Percentiles rank a stretch among this genome's conserved stretches.
Conservation (phyloP, 495 filamentous ascomycete species). For the Daldinia caldariorum region DNA sequence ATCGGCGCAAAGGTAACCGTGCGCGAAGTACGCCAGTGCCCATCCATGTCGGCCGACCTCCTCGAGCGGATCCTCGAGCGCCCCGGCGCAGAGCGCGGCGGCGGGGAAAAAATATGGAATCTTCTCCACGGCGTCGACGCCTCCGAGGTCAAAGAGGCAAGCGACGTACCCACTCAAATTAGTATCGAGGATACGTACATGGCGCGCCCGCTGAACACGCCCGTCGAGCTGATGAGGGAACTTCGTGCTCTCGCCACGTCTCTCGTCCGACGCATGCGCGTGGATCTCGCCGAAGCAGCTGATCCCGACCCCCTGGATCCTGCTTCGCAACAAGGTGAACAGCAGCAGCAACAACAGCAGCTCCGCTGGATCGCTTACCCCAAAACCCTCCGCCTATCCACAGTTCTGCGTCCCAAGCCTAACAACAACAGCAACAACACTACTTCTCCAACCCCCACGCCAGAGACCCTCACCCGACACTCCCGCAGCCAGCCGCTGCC, state of each 20-base stretch:
- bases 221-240: slow-evolving; percentile 68
- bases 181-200: slow-evolving; percentile 93
- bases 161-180: slow-evolving; percentile 83
- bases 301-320: slow-evolving; percentile 49
- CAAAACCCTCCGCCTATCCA: slow-evolving; percentile 79
- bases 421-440: too few relatives aligned
- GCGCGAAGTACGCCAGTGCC: slow-evolving; percentile 67
- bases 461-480: slow-evolving; percentile 63
- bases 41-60: slow-evolving; percentile 66
- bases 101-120: slow-evolving; percentile 70
- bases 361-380: slow-evolving; percentile 55
- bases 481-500: slow-evolving; percentile 77
- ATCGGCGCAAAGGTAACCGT: slow-evolving; percentile 65
- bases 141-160: slow-evolving; percentile 73
- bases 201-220: slow-evolving; percentile 63
- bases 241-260: slow-evolving; percentile 71
- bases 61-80: slow-evolving; percentile 74
- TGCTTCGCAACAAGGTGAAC: slow-evolving; percentile 5
- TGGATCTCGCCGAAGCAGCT: slow-evolving; percentile 71
- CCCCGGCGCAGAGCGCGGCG: slow-evolving; percentile 72
- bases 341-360: not conserved
- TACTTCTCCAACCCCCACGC: slow-evolving; percentile 22
- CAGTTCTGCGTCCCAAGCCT: slow-evolving; percentile 68
- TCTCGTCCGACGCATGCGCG: slow-evolving; percentile 79
- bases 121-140: slow-evolving; percentile 71